Base-by-base conservation (phyloP, 1,139 yeast species). In the Sugiyamaella sp. region DNA sequence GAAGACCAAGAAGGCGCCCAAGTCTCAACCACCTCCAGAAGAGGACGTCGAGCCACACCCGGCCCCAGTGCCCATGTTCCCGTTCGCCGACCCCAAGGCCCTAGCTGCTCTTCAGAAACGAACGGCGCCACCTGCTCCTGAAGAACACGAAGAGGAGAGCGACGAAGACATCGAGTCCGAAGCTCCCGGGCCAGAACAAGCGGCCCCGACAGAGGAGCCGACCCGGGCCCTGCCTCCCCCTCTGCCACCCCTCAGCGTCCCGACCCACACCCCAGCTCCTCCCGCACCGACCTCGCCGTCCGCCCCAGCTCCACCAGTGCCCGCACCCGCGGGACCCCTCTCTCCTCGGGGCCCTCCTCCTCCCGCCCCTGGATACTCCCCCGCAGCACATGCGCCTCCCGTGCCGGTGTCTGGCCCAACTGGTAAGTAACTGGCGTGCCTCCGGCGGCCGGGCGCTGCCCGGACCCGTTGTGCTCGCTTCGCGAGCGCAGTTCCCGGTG, bases 61-160 rank as follows among this genome's bases (percentile, higher is more conserved):
- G n/a, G 64, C 63, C 6, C 67, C 84, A 1, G 71, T 80, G 47
- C 84, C 87, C 1, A 73, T 80, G 16, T 65, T 80, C 61, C 85
- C 86, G 9, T 75, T 77, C 66, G 80, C 81, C 0, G 65, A 63
- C 32, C 67, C 74, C 2, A 66, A 71, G 43, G 67, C 71, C 19
- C 63, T 71, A 20, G 64, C 60, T 33, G 61, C 51, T 37, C 63
- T 53, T 5, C 35, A 29, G 35, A 29, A 29, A 67, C 70, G 39
- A 47, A 53, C 44, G 40, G 14, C 35, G 8, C 49, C 54, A 19
- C 54, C 45, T 14, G 58, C 51, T 38, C 24, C 53, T 5, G 60
- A 57, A 12, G 56, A 25, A 33, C 14, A 52, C 16, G 38, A 52
- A 24, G 49, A 50, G 33, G 48, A 53, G 35, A 52, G 54, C 8